Evolutionary conservation across 257 asterid species (phyloP), one percentile per base, ranked within the genome.

Genomic region (Thymus quinquecostatus): DNA sequence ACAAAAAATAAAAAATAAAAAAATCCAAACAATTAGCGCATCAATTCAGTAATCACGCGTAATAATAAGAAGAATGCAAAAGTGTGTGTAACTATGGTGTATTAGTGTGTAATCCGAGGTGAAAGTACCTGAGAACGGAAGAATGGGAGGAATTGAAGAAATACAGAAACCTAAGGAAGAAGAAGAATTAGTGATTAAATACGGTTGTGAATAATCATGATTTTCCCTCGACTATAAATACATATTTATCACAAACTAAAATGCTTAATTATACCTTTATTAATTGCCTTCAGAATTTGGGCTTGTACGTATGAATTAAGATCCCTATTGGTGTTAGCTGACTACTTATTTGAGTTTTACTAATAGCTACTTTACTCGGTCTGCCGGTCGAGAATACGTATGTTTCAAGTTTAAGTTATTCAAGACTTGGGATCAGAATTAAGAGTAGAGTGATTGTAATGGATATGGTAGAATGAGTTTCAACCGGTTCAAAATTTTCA

Each of bases 121-220:
- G 75, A 56, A 38, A 73, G 76, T 69, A 62, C 79, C 82, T 68
- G 76, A 78, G 72, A 56, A 21, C 69, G 76, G 57, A 72, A 59
- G 48, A 38, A 32, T 13, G 66, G 71, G 41, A 63, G 64, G 36
- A 66, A 73, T 36, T 68, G 72, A 34, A 72, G 70, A 71, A 38
- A 32, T 48, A 61, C 36, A 72, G 48, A 74, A 57, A 64, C 82
- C 82, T 69, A 78, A 69, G 70, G 69, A 70, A 21, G 21, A 21
- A 21, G 21, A 21, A 21, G 62, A 72, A 11, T 41, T 49, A 51
- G 8, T 66, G 68, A 48, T 68, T 68, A 47, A 73, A 72, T 68
- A 61, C 64, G 68, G 57, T 55, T 59, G 48, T 14, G 58, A 51
- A 45, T 12, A 69, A 32, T 68, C 44, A 33, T 33, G 11, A 40